Conservation (phyloP, 2,329 filamentous ascomycete genomes). For the Ophiocordyceps camponoti-saundersi region DNA sequence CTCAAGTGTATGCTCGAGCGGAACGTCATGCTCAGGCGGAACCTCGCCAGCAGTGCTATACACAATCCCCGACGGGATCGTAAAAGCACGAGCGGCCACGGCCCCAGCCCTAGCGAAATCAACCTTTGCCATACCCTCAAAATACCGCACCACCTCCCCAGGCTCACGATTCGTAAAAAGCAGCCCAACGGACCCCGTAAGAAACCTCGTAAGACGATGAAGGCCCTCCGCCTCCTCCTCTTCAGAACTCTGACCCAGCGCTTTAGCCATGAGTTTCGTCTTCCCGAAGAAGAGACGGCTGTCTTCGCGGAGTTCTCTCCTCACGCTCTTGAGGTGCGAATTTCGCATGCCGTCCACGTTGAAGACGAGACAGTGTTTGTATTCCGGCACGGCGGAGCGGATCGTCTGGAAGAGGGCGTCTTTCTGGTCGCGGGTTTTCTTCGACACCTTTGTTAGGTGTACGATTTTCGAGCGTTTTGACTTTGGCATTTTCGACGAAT, state of each 20-base stretch:
- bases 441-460: constrained; percentile 78
- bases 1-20: constrained; percentile 76
- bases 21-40: constrained; percentile 64
- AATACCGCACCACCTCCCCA: constrained; percentile 52
- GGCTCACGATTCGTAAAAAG: constrained; percentile 76
- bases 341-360: constrained; percentile 96
- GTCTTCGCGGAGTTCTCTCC: constrained; percentile 64
- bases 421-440: constrained; percentile 87
- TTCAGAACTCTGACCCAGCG: constrained; percentile 62
- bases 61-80: constrained; percentile 68
- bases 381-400: constrained; percentile 67
- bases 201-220: constrained; percentile 48
- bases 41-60: constrained; percentile 70
- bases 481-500: constrained; percentile 60
- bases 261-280: constrained; percentile 96
- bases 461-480: constrained; percentile 85
- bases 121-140: constrained; percentile 52
- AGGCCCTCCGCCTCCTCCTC: constrained; percentile 71
- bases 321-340: constrained; percentile 82
- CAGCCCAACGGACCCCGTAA: constrained; percentile 73
- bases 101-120: constrained; percentile 88
- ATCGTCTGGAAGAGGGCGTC: constrained; percentile 78
- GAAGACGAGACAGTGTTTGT: constrained; percentile 87
- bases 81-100: constrained; percentile 55
- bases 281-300: constrained; percentile 91